Base-by-base conservation (phyloP, 352 stramenopile genomes). In the Phytopythium helicoides region DNA sequence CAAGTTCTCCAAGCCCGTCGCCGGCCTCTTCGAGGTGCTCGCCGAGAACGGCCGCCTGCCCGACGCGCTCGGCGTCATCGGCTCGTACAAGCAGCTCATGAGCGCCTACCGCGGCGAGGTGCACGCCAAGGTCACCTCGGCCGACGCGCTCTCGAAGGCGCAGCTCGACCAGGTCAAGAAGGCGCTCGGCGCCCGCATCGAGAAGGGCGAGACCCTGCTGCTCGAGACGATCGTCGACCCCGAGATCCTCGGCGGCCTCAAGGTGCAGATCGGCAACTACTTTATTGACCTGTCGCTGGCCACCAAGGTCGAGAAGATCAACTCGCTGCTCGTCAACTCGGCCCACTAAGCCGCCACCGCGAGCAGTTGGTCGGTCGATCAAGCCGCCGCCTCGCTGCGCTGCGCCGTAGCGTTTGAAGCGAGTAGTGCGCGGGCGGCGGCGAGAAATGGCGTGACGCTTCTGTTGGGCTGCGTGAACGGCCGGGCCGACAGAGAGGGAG, bases 201-300 rank as follows among this genome's bases (percentile, higher is more conserved):
- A 95, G 35, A 91, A 92, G 65, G 85, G 83, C 39, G 91, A 98
- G 58, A 97, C 92, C 54, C 81, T 99, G 48, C 72, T 97, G 52
- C 73, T 98, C 41, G 85, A 92, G 54, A 92, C 82, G 26, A 78
- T 97, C 41, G 91, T 98, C 28, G 90, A 98, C 84, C 91, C 94
- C 14, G 81, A 86, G 56, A 98, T 98, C 67, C 68, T 98, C 57
- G 95, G 95, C 33, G 95, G 95, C 59, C 85, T 98, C 54, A 97
- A 98, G 80, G 92, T 98, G 59, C 93, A 98, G 79, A 98, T 98
- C 73, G 95, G 94, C 62, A 97, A 98, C 79, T 95, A 97, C 81
- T 98, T 98, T 76, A 97, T 98, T 64, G 95, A 98, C 78, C 70
- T 98, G 64, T 98, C 91, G 64, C 82, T 98, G 46, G 85, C 86